Conservation (phyloP, 2,329 filamentous ascomycete species). For the Sphaerulina musiva region DNA sequence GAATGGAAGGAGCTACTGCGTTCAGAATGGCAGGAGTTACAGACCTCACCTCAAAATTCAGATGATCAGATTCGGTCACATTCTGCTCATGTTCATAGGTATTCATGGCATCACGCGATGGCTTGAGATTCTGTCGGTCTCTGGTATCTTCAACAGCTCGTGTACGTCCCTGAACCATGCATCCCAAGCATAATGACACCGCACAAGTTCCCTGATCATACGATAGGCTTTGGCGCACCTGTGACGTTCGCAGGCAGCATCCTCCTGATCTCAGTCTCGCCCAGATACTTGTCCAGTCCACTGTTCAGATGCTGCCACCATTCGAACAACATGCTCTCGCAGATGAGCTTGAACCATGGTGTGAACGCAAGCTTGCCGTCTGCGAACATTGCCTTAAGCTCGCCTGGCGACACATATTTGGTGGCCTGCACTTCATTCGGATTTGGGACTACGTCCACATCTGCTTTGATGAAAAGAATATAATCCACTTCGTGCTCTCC, state of each 20-base stretch:
- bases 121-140: conserved; percentile 7
- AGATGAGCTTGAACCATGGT: conserved; percentile 99
- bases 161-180: neutral
- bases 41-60: neutral
- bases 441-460: conserved; percentile 76
- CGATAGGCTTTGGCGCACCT: neutral
- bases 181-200: neutral
- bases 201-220: neutral
- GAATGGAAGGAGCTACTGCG: neutral
- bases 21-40: neutral
- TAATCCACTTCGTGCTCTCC: conserved; percentile 99
- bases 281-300: conserved; percentile 75
- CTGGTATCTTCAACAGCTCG: conserved; percentile 4
- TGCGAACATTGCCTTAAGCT: conserved; percentile 78
- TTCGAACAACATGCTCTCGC: conserved; percentile 92
- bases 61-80: neutral
- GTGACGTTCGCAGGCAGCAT: conserved; percentile 48
- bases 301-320: conserved; percentile 88
- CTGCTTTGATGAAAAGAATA: conserved; percentile 94
- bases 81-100: neutral
- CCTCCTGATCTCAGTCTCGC: conserved; percentile 79
- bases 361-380: conserved; percentile 80
- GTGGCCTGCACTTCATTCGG: conserved; percentile 83
- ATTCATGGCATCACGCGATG: neutral
- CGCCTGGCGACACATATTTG: conserved; percentile 73